A percentile compares a stretch with the other conserved stretches of the same genome.
phyloP scores from a whole-genome alignment of 2,329 filamentous ascomycete genomes.

The Aspergillus alliaceus region DNA sequence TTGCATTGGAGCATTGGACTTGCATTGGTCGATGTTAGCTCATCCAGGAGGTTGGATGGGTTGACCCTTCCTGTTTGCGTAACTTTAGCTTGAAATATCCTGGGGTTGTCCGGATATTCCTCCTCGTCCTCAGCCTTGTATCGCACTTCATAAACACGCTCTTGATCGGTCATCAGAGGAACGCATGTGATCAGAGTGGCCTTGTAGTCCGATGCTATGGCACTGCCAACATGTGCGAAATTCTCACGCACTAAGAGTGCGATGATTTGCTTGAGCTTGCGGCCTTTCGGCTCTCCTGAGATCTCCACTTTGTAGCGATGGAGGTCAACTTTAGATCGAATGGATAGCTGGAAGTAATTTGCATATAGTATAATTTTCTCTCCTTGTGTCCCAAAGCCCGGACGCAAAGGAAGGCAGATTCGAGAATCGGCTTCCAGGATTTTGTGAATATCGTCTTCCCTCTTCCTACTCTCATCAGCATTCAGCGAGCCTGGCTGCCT shows the following conservation, averaged over 20 bases:
- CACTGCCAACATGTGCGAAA: neutral
- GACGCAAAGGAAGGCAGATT: neutral
- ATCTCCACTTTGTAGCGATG: neutral
- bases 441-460: too few species aligned
- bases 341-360: neutral
- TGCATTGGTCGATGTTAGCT: too few species aligned
- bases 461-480: too few species aligned
- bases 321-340: neutral
- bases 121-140: neutral
- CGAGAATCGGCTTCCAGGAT: too few species aligned
- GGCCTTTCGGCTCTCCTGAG: neutral
- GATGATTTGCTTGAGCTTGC: neutral
- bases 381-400: neutral
- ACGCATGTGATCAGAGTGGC: neutral
- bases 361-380: neutral
- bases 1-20: too few species aligned
- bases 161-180: neutral
- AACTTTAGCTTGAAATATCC: too few species aligned
- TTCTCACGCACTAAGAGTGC: neutral
- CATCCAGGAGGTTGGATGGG: too few species aligned
- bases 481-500: too few species aligned
- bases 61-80: too few species aligned
- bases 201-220: neutral
- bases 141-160: neutral
- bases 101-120: neutral